These are phyloP conservation scores for Myxozyma neotropica DNA, from an alignment of 805 yeast species.

Conservation along the genomic window DNA sequence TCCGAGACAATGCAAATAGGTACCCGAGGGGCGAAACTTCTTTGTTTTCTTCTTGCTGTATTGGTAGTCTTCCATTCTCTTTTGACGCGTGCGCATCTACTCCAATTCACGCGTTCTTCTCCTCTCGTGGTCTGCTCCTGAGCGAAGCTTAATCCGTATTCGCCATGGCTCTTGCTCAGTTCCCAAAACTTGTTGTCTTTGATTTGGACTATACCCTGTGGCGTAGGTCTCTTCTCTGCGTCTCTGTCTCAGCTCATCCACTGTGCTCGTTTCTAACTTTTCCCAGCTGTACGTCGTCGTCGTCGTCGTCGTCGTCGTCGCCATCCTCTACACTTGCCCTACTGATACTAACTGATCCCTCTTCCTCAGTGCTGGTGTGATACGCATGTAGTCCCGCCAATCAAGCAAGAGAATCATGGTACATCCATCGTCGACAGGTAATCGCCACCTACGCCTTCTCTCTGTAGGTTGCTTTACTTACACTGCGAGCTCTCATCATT, in stretches of 20 bases:
- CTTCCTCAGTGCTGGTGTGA: constrained; percentile 82
- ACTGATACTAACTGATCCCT: no score
- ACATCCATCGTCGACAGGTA: constrained; percentile 51
- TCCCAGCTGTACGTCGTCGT: no score
- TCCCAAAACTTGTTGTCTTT: constrained; percentile 63
- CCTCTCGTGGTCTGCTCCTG: no score
- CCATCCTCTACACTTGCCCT: no score
- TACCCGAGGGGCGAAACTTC: no score
- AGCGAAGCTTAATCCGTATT: no score
- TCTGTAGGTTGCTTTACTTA: background rate
- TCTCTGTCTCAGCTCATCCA: background rate
- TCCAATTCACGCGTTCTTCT: no score
- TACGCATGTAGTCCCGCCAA: constrained; percentile 64
- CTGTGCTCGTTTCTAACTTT: background rate
- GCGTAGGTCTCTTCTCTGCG: constrained; percentile 51
- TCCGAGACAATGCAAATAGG: no score
- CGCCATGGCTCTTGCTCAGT: background rate
- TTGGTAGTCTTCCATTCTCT: no score
- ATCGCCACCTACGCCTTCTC: background rate
- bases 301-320: no score
- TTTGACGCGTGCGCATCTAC: no score
- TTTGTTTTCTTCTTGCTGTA: no score
- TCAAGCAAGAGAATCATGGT: constrained; percentile 45
- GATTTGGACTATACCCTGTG: constrained; percentile 77
- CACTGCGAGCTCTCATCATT: background rate